phyloP scores from a whole-genome alignment of 2,329 filamentous ascomycete species.

The Sporothrix humicola region DNA sequence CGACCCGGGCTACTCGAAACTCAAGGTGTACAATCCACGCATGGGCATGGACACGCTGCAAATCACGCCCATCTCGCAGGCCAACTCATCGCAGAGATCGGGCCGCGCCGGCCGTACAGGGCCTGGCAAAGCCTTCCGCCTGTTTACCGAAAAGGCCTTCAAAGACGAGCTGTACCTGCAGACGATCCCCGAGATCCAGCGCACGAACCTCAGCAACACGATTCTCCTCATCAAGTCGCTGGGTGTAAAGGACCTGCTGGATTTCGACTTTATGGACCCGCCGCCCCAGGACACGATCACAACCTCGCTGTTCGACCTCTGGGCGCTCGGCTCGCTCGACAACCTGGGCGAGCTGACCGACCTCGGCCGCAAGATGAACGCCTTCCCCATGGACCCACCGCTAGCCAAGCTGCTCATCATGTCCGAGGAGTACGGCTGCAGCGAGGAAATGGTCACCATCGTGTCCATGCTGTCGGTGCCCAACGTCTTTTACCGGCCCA shows the following conservation, averaged over 20 bases:
- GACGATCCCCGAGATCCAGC: slow-evolving; percentile 96
- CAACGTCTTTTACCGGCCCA: slow-evolving; percentile 94
- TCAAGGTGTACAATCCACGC: slow-evolving; percentile 97
- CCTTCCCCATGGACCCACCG: slow-evolving; percentile 97
- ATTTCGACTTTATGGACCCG: slow-evolving; percentile 99
- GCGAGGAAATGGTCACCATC: slow-evolving; percentile 97
- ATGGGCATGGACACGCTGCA: slow-evolving; percentile 99
- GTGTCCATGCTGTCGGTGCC: slow-evolving; percentile 98
- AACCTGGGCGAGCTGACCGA: slow-evolving; percentile 91
- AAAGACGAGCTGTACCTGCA: slow-evolving; percentile 96
- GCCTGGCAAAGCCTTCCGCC: slow-evolving; percentile 90
- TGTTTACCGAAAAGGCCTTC: slow-evolving; percentile 94
- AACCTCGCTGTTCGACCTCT: slow-evolving; percentile 95
- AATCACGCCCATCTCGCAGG: slow-evolving; percentile 96
- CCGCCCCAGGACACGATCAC: slow-evolving; percentile 97
- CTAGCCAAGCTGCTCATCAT: slow-evolving; percentile 94
- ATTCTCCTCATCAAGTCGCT: slow-evolving; percentile 93
- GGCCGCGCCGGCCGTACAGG: slow-evolving; percentile 93
- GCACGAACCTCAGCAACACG: slow-evolving; percentile 93
- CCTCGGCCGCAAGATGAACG: slow-evolving; percentile 90
- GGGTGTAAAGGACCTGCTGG: slow-evolving; percentile 89
- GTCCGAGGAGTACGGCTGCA: slow-evolving; percentile 86
- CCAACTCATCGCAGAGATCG: slow-evolving; percentile 90
- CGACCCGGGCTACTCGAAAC: slow-evolving; percentile 92
- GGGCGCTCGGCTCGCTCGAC: slow-evolving; percentile 91